These are phyloP conservation scores for Malassezia vespertilionis DNA, from an alignment of 1,284 basidiomycete species.

Conservation along the genomic window DNA sequence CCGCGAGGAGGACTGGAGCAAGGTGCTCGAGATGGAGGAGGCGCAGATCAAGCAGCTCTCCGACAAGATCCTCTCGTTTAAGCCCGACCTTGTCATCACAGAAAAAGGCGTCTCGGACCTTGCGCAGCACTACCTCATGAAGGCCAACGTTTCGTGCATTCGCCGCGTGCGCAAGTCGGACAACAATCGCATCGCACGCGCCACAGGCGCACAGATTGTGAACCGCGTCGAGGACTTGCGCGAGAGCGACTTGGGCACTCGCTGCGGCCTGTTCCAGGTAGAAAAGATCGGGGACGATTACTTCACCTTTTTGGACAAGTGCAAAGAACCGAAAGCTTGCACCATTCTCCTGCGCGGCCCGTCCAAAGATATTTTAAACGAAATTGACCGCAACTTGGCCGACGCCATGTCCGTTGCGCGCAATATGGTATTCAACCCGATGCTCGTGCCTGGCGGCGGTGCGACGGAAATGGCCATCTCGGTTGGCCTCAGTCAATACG, in stretches of 20 bases:
- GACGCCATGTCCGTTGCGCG: slow-evolving; percentile 96
- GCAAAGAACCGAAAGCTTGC: slow-evolving; percentile 87
- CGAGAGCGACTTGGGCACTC: slow-evolving; percentile 78
- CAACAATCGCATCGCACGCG: slow-evolving; percentile 94
- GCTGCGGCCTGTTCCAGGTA: slow-evolving; percentile 87
- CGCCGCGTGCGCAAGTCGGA: slow-evolving; percentile 94
- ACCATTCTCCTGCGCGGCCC: slow-evolving; percentile 96
- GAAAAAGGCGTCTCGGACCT: slow-evolving; percentile 93
- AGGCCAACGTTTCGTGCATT: slow-evolving; percentile 79
- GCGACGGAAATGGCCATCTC: slow-evolving; percentile 97
- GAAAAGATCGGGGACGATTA: slow-evolving; percentile 99
- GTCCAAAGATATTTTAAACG: slow-evolving; percentile 94
- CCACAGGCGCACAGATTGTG: slow-evolving; percentile 88
- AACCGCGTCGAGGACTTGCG: slow-evolving; percentile 91
- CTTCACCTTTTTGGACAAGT: slow-evolving; percentile 90
- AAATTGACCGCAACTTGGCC: slow-evolving; percentile 91
- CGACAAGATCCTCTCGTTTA: slow-evolving; percentile 77
- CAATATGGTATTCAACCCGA: slow-evolving; percentile 91
- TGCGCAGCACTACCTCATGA: slow-evolving; percentile 82
- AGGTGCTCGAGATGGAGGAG: slow-evolving; percentile 89
- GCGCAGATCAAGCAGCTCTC: slow-evolving; percentile 88
- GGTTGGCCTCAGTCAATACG: slow-evolving; percentile 74
- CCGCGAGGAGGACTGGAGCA: slow-evolving; percentile 84
- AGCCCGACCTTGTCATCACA: slow-evolving; percentile 87
- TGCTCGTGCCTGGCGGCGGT: slow-evolving; percentile 82